Conservation (phyloP, 2,329 filamentous ascomycete genomes). For the Coniella lustricola region DNA sequence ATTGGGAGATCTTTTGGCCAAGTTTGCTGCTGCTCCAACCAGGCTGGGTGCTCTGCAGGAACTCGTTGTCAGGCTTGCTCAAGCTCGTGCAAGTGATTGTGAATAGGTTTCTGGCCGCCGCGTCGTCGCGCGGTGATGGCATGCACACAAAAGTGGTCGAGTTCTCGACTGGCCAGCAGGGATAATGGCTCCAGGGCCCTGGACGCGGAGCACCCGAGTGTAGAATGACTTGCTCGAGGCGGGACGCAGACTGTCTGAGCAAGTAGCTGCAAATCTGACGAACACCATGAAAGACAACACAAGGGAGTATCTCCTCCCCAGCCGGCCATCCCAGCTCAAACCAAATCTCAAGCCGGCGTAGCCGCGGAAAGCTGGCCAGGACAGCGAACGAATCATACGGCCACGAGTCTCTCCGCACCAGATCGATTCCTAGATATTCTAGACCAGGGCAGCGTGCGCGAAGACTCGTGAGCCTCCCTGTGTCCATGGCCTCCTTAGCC, state of each 20-base stretch:
- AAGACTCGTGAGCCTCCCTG: neutral
- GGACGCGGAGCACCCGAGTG: neutral
- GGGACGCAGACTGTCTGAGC: neutral
- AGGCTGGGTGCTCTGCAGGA: neutral
- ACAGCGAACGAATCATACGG: neutral
- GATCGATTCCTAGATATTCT: neutral
- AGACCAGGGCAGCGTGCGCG: neutral
- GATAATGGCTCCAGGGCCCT: too few relatives aligned
- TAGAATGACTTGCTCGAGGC: neutral
- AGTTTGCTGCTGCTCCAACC: neutral
- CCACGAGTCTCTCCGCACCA: neutral
- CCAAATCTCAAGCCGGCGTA: neutral
- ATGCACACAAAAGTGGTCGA: neutral
- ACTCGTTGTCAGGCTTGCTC: neutral
- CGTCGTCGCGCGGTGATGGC: neutral
- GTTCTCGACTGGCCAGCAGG: neutral
- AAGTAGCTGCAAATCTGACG: neutral
- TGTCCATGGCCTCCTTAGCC: neutral
- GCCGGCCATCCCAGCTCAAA: neutral
- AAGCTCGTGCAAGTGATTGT: neutral
- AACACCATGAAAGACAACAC: neutral
- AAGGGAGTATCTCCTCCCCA: neutral
- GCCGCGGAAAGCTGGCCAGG: neutral
- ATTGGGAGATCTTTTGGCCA: neutral
- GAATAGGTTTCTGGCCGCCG: neutral